Base-by-base conservation (phyloP, 2,329 filamentous ascomycete species). In the Chrysosporium queenslandicum region DNA sequence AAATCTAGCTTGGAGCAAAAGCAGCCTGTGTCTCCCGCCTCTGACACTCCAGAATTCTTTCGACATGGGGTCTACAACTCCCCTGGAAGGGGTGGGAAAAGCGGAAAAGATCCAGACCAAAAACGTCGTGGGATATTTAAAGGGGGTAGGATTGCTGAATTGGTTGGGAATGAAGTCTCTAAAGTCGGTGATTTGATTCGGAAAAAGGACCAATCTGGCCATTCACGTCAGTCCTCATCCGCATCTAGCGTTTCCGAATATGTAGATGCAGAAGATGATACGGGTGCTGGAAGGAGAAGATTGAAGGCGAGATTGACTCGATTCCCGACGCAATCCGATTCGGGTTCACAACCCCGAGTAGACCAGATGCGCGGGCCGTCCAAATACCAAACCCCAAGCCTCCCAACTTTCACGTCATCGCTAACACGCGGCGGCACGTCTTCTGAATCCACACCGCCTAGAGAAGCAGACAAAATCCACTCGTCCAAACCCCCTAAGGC, bases 91-190 rank as follows among this genome's bases (percentile, higher is more conserved):
- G 21, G 27, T 21, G 4, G 9, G n/a, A 51, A 47, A 29, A 5
- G 7, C 21, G 50, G 25, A 1, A 52, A 46, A 47, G 50, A 47
- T 8, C n/a, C 37, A 70, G 61, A 81, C 71, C 80, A 79, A 8
- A 81, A 79, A 32, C 74, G 88, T 7, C 80, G 83, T 39, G 81
- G 84, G 5, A 83, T 95, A 45, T 85, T 95, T 68, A 91, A 88
- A 68, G 83, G 82, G 2, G 79, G 81, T 46, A 77, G 85, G 52
- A 81, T 91, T 56, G 86, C 87, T 55, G 85, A 80, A 27, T 77
- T 87, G 27, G 78, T 94, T 2, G 77, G 79, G n/a, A 76, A 74
- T 55, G 81, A 84, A 60, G 75, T 82, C 6, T 77, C 78, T 0
- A 79, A 77, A 60, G 75, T 83, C 30, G 78, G 79, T 14, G 79